Evolutionary conservation across 2,329 filamentous ascomycete genomes (phyloP), one percentile per base, ranked within the genome.

Genomic region (Fusarium penzigii): DNA sequence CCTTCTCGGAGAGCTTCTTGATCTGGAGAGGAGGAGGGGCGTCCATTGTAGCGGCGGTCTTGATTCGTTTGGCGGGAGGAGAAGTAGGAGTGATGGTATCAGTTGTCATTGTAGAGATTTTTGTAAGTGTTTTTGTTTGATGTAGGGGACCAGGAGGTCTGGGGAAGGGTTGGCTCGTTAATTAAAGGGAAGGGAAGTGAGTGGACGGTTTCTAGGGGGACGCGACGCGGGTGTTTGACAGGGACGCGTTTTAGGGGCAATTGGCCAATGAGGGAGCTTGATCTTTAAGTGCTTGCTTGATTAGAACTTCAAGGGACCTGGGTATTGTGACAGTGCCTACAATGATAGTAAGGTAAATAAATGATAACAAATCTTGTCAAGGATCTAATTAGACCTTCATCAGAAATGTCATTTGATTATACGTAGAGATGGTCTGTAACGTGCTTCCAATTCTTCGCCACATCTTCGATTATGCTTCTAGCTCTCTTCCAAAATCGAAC

Each of bases 1-100:
- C 94, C 58, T 87, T 85, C 38, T 85, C 78, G 9, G 88, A 88
- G 53, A 97, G 86, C 73, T 95, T 92, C 81, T 97, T 93, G 74
- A 99, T 86, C 56, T 91, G 83, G 46, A 96, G 81, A 3, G 87
- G 77, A n/a, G 86, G 85, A 3, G 72, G 64, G 42, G 72, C 69
- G 50, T 74, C 69, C 63, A 75, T 71, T 52, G 70, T 66, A 48
- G 69, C 65, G 61, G 75, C 69, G 56, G 84, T 84, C 78, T 92
- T 94, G 66, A 88, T 82, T 68, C 90, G 85, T 78, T 96, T 96
- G 44, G 90, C 80, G 25, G 90, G 84, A 29, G 90, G 91, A 9
- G 89, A 92, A 51, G 20, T 25, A 25, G 81, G 80, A 39, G 85
- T 79, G 47, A 84, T 83, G 16, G 60, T 59, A 40, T 63, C 55